Conservation (phyloP, 2,329 filamentous ascomycete species). For the Thyridium curvatum region DNA sequence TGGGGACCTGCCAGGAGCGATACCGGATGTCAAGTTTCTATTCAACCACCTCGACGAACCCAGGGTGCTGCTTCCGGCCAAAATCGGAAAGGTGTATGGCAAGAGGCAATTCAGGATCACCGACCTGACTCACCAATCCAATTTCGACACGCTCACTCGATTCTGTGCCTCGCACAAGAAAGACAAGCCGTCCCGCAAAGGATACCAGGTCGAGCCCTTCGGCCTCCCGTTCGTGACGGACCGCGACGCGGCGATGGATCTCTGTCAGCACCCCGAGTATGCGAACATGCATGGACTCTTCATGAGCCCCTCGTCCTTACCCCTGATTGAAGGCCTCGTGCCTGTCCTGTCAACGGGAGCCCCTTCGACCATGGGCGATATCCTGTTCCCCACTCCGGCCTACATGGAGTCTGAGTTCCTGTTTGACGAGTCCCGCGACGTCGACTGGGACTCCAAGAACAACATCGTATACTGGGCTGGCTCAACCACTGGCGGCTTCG, state of each 20-base stretch:
- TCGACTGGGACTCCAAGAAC: constrained; percentile 40
- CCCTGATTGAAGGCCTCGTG: constrained; percentile 28
- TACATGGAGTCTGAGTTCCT: constrained; percentile 35
- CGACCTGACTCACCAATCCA: constrained; percentile 17
- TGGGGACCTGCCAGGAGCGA: constrained; percentile 9
- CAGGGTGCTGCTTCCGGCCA: constrained; percentile 24
- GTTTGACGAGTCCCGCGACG: constrained; percentile 33
- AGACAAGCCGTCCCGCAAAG: not conserved
- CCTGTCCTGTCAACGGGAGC: constrained; percentile 40
- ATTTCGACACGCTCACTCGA: constrained; percentile 24
- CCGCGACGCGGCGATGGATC: constrained; percentile 17
- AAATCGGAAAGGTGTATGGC: not conserved
- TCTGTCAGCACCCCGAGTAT: constrained; percentile 40
- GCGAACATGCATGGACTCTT: constrained; percentile 35
- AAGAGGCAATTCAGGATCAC: constrained; percentile 11
- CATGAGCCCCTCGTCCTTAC: constrained; percentile 34
- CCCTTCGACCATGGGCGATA: constrained; percentile 41
- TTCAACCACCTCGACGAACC: constrained; percentile 44
- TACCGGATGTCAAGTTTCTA: constrained; percentile 34
- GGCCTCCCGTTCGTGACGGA: constrained; percentile 30
- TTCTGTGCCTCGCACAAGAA: constrained; percentile 14
- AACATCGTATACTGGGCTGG: constrained; percentile 52
- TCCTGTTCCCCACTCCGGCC: constrained; percentile 44
- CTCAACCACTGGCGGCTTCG: constrained; percentile 44
- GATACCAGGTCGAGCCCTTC: constrained; percentile 11